Evolutionary conservation across 1,139 yeast genomes (phyloP), one percentile per base, ranked within the genome.

Genomic region (Sugiyamaella sp.): DNA sequence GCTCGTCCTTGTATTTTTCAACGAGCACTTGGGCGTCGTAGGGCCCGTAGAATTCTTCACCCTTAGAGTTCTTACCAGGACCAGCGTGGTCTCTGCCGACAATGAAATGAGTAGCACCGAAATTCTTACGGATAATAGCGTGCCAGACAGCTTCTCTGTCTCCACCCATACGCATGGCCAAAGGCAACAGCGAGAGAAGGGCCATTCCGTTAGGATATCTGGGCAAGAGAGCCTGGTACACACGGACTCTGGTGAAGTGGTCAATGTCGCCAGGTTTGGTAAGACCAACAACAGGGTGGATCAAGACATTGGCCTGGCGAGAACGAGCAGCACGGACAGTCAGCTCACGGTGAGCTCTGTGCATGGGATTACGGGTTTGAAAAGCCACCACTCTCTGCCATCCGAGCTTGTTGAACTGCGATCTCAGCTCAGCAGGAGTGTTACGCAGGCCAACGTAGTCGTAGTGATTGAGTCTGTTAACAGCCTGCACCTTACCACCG

Each of bases 161-260:
- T 72, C 98, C 98, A 58, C 95, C 97, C 98, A 91, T 91, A 79
- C 98, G 85, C 98, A 91, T 91, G 48, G 98, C 98, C 66, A 91
- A 79, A 16, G 98, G 98, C 67, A 91, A 78, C 61, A 91, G 77
- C 10, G 97, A 86, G 60, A 91, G 78, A 61, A 89, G 82, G 10
- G 97, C 98, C 80, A 91, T 85, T 55, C 97, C 97, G 58, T 85
- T 86, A 54, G 98, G 98, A 74, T 88, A 91, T 67, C 93, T 86
- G 72, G 90, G 87, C 71, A 91, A 81, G 64, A 91, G 84, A 65
- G 93, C 95, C 73, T 87, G 89, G 77, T 91, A 91, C 8, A 91
- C 98, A 67, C 95, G 87, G 57, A 91, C 97, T 74, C 98, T 84
- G 51, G 98, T 91, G 74, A 91, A 97, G 72, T 91, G 97, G 71